A percentile compares a stretch with the other conserved stretches of the same genome.
phyloP scores from a whole-genome alignment of 75 land plant species.

The Isoetes taiwanensis region DNA sequence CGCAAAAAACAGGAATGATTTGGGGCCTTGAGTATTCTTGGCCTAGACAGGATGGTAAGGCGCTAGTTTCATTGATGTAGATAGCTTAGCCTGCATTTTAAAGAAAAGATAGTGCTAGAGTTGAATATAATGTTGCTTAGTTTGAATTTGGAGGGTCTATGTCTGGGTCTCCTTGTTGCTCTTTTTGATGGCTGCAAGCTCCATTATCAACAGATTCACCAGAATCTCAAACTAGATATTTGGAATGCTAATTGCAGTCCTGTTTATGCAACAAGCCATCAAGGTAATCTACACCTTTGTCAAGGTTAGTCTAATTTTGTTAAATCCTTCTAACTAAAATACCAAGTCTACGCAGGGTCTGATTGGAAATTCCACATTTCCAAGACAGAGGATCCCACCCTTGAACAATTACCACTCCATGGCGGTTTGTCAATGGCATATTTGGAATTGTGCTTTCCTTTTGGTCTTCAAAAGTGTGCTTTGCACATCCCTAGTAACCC shows the following conservation, averaged over 20 bases:
- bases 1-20: slow-evolving; percentile 1
- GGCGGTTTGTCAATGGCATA: slow-evolving; percentile 2
- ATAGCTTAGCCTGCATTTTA: too few species aligned
- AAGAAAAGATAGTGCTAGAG: too few species aligned
- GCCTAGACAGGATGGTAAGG: slow-evolving; percentile 8
- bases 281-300: slow-evolving; percentile 1
- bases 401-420: not conserved
- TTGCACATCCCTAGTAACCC: too few species aligned
- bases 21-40: not conserved
- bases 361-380: not conserved
- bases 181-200: not conserved
- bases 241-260: slow-evolving; percentile 4
- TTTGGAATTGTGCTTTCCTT: not conserved
- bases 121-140: too few species aligned
- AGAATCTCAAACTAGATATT: not conserved
- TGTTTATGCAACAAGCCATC: slow-evolving; percentile 5
- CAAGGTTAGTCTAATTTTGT: too few species aligned
- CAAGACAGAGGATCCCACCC: not conserved
- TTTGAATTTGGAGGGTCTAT: not conserved
- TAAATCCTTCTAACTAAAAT: too few species aligned
- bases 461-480: not conserved
- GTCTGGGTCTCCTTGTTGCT: not conserved
- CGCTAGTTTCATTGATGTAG: too few species aligned
- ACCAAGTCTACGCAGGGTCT: too few species aligned
- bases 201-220: slow-evolving; percentile 4